phyloP scores from a whole-genome alignment of 192 early-diverging fungal species.

The Coemansia sp. region DNA sequence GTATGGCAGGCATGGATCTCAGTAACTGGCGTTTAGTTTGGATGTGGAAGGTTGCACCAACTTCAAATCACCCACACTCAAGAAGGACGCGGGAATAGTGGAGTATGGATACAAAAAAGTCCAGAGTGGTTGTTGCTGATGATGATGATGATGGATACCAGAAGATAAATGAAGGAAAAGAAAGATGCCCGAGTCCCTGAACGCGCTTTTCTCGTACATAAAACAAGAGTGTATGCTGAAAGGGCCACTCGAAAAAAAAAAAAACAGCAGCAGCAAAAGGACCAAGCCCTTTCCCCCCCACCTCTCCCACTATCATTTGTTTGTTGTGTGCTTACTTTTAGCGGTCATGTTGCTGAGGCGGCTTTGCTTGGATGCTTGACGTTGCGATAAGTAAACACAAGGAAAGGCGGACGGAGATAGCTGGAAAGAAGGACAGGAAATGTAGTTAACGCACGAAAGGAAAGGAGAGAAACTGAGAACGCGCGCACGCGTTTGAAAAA shows the following conservation, averaged over 20 bases:
- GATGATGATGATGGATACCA: too few relatives aligned
- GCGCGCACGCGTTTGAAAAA: slow-evolving; percentile 6
- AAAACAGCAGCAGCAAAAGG: too few relatives aligned
- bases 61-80: too few relatives aligned
- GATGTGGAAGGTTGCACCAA: not conserved
- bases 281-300: not conserved
- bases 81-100: too few relatives aligned
- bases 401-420: too few relatives aligned
- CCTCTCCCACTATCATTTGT: not conserved
- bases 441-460: not conserved
- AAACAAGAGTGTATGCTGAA: not conserved
- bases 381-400: not conserved
- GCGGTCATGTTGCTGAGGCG: not conserved
- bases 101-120: too few relatives aligned
- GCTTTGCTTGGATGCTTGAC: not conserved
- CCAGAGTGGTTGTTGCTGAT: not conserved
- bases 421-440: too few relatives aligned
- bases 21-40: not conserved
- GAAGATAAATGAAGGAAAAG: too few relatives aligned
- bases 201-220: not conserved
- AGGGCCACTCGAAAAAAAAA: too few relatives aligned
- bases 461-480: not conserved
- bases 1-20: not conserved
- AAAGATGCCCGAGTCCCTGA: not conserved
- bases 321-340: slow-evolving; percentile 26